Percentiles rank a stretch among this genome's conserved stretches.
Evolutionary conservation across 2,329 filamentous ascomycete species (phyloP).

Genomic region (Fusarium sp.): DNA sequence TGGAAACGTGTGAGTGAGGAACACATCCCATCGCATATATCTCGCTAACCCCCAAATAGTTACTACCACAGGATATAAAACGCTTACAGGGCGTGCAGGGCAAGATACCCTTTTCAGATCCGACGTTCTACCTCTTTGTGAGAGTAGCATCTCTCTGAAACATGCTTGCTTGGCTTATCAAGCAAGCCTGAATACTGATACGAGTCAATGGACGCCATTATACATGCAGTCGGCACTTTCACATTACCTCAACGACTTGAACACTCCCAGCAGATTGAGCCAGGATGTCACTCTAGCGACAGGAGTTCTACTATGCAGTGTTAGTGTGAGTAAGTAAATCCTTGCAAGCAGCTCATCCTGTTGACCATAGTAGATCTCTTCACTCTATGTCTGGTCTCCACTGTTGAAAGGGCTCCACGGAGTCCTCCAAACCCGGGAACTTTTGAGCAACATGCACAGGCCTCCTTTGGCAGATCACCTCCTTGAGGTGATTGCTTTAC

Average conservation of each 20-base stretch:
- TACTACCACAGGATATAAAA: neutral
- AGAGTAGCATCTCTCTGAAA: neutral
- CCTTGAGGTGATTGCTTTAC: neutral
- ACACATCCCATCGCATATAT: fast-evolving
- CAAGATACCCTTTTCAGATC: neutral
- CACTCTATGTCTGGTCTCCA: slow-evolving; percentile 7
- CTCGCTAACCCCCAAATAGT: neutral
- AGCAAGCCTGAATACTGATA: neutral
- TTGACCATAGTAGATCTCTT: neutral
- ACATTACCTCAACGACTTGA: neutral
- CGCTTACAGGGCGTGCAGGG: neutral
- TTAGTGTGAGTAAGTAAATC: neutral
- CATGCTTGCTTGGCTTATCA: slow-evolving; percentile 4
- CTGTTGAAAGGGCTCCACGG: neutral
- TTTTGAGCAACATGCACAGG: neutral
- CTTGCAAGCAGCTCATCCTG: fast-evolving
- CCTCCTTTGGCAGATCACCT: neutral
- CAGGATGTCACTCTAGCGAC: slow-evolving; percentile 8
- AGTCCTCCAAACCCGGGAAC: neutral
- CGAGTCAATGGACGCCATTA: neutral
- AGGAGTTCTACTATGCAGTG: neutral
- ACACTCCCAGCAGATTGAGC: neutral
- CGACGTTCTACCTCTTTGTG: neutral
- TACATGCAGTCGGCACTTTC: slow-evolving; percentile 9
- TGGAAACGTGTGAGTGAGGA: neutral